These are phyloP conservation scores for Zarea fungicola DNA, from an alignment of 2,329 filamentous ascomycete genomes.

Conservation along the genomic window DNA sequence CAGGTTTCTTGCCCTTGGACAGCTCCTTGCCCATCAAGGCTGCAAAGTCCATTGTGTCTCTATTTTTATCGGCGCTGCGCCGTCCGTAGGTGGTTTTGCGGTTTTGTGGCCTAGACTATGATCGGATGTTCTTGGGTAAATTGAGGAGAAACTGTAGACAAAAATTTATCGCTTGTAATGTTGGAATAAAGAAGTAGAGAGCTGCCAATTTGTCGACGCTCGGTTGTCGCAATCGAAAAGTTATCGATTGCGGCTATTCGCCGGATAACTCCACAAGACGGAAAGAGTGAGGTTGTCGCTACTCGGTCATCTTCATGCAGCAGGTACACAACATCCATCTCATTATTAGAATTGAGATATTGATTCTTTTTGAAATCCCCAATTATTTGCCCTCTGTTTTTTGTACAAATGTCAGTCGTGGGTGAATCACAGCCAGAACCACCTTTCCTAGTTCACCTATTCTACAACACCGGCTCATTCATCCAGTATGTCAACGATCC, in stretches of 20 bases:
- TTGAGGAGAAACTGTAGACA: background rate
- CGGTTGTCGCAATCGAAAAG: constrained; percentile 8
- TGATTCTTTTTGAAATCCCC: background rate
- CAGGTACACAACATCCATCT: background rate
- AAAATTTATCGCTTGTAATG: background rate
- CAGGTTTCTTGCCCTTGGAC: constrained; percentile 63
- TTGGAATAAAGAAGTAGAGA: no score
- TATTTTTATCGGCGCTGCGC: constrained; percentile 20
- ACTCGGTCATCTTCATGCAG: background rate
- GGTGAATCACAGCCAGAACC: constrained; percentile 63
- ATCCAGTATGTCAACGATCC: constrained; percentile 50
- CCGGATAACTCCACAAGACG: constrained; percentile 20
- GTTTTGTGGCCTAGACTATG: no score
- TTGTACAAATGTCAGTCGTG: constrained; percentile 28
- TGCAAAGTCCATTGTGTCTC: constrained; percentile 81
- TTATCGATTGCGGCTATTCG: constrained; percentile 26
- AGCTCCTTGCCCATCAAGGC: constrained; percentile 91
- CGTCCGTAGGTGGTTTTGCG: background rate
- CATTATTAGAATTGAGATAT: background rate
- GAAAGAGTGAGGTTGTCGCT: constrained; percentile 14
- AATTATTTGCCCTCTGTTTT: background rate
- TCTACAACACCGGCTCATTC: constrained; percentile 66
- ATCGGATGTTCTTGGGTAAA: background rate
- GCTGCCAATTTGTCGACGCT: no score
- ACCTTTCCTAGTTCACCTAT: constrained; percentile 81